Percentiles rank a stretch among this genome's conserved stretches.
These are phyloP conservation scores for Talaromyces marneffei DNA, from an alignment of 2,329 filamentous ascomycete species.

Conservation along the genomic window DNA sequence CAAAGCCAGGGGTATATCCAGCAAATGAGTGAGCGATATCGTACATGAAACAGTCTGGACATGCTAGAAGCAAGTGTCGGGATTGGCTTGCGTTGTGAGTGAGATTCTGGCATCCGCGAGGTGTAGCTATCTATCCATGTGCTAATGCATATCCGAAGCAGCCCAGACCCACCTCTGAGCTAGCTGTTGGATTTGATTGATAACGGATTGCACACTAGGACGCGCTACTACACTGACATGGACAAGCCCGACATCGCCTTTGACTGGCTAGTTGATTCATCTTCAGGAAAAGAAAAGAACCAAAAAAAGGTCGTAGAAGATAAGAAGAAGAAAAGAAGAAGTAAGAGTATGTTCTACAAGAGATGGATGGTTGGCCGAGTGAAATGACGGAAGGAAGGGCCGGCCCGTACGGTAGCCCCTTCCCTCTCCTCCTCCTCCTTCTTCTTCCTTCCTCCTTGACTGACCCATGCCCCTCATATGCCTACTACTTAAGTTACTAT, in stretches of 20 bases:
- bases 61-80: slow-evolving; percentile 1
- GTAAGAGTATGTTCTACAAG: background rate
- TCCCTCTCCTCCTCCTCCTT: background rate
- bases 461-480: too few species aligned
- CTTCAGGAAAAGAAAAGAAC: background rate
- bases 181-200: background rate
- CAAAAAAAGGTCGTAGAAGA: background rate
- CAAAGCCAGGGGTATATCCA: background rate
- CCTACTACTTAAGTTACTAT: too few species aligned
- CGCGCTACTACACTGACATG: background rate
- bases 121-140: slow-evolving; percentile 5
- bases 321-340: background rate
- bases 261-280: background rate
- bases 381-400: slow-evolving; percentile 1
- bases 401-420: background rate
- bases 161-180: slow-evolving; percentile 2
- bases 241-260: background rate
- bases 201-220: background rate
- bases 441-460: too few species aligned
- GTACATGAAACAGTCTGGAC: background rate
- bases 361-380: too few species aligned
- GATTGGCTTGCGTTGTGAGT: slow-evolving; percentile 2
- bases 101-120: background rate
- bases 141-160: background rate
- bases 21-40: slow-evolving; percentile 2